Conservation (phyloP, 495 filamentous ascomycete species). For the Cairneyella variabilis region DNA sequence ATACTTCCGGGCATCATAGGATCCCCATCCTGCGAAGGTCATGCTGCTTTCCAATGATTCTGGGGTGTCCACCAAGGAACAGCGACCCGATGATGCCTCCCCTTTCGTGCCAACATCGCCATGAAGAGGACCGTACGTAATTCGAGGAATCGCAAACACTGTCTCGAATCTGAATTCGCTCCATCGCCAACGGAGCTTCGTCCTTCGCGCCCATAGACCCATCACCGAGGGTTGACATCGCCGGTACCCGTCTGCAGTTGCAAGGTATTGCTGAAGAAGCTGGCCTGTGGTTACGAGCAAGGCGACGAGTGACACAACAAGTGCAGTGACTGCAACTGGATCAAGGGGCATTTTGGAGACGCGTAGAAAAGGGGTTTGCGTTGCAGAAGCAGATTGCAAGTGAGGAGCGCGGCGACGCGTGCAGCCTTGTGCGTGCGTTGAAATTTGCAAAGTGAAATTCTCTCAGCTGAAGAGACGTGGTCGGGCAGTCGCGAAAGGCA, state of each 20-base stretch:
- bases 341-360: neutral
- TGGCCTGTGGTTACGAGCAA: conserved; percentile 30
- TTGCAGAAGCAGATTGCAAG: too few species aligned
- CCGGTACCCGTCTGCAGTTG: conserved; percentile 35
- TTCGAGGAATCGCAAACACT: neutral
- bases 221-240: conserved; percentile 33
- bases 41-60: neutral
- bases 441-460: too few species aligned
- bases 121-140: neutral
- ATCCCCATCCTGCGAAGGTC: neutral
- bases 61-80: neutral
- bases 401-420: too few species aligned
- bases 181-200: conserved; percentile 24
- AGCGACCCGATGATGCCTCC: neutral
- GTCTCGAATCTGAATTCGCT: conserved; percentile 32
- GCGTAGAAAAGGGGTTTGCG: neutral
- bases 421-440: too few species aligned
- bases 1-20: neutral
- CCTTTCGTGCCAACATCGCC: neutral
- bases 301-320: conserved; percentile 30
- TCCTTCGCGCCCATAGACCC: conserved; percentile 28
- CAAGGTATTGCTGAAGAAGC: conserved; percentile 32
- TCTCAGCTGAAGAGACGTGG: too few species aligned
- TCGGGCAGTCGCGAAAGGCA: too few species aligned
- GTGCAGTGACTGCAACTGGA: conserved; percentile 13